These are phyloP conservation scores for Solanum commersonii DNA, from an alignment of 257 asterid species.

Conservation along the genomic window DNA sequence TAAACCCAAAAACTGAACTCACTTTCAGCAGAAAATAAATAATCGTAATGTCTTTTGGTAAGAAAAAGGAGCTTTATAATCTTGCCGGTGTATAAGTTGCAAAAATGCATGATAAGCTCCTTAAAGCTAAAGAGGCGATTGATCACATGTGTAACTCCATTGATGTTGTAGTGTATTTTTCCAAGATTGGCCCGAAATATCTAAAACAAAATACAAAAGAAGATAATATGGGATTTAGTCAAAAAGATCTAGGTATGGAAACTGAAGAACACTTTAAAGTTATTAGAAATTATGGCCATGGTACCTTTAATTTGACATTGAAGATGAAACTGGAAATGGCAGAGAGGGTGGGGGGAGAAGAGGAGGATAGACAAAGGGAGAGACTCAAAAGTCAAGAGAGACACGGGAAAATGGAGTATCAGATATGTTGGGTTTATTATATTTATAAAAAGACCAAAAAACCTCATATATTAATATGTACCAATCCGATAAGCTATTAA, in stretches of 20 bases:
- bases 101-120: neutral
- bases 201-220: neutral
- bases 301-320: neutral
- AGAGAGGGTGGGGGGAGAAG: neutral
- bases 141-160: neutral
- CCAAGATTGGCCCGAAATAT: neutral
- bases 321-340: neutral
- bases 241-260: neutral
- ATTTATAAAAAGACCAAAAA: neutral
- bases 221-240: neutral
- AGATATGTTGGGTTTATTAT: neutral
- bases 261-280: neutral
- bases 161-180: neutral
- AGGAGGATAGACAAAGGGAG: neutral
- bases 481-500: neutral
- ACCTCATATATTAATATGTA: neutral
- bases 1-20: neutral
- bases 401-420: neutral
- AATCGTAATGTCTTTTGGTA: neutral
- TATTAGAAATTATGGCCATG: neutral
- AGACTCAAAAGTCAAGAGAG: neutral
- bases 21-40: neutral
- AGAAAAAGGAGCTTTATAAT: neutral
- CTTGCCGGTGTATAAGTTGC: neutral
- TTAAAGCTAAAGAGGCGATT: neutral